Conservation (phyloP, 257 asterid genomes). For the Plantago ovata region DNA sequence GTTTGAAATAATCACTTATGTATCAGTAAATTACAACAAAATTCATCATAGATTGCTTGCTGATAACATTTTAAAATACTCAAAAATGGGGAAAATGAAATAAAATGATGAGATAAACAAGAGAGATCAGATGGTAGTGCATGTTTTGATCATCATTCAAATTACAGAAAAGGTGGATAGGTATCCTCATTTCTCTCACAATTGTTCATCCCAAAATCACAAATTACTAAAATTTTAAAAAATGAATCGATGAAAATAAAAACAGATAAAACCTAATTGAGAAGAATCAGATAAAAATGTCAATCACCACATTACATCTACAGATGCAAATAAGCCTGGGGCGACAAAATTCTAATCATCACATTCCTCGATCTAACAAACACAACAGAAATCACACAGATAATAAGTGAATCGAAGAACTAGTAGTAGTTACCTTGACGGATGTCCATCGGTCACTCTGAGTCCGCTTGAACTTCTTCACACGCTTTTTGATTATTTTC, state of each 20-base stretch:
- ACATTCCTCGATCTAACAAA: conserved; percentile 12
- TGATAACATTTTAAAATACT: no score
- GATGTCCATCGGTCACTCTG: conserved; percentile 28
- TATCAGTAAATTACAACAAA: conserved; percentile 28
- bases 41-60: conserved; percentile 49
- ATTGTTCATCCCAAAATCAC: conserved; percentile 18
- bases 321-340: conserved; percentile 49
- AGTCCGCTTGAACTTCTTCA: conserved; percentile 35
- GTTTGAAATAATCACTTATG: conserved; percentile 38
- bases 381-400: not conserved
- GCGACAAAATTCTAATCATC: conserved; percentile 44
- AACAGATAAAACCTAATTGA: no score
- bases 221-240: no score
- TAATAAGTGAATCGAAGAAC: not conserved
- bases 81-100: not conserved
- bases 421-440: conserved; percentile 26
- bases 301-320: conserved; percentile 49
- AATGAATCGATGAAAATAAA: no score
- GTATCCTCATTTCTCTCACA: conserved; percentile 50
- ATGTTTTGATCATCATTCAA: conserved; percentile 68
- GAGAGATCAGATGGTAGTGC: conserved; percentile 97
- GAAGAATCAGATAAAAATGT: conserved; percentile 35
- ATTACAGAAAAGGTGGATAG: conserved; percentile 55
- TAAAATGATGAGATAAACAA: conserved; percentile 14
- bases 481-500: conserved; percentile 30